Percentiles rank a stretch among this genome's conserved stretches.
These are phyloP conservation scores for Teratosphaeriaceae sp. DNA, from an alignment of 2,329 filamentous ascomycete genomes.

Conservation along the genomic window DNA sequence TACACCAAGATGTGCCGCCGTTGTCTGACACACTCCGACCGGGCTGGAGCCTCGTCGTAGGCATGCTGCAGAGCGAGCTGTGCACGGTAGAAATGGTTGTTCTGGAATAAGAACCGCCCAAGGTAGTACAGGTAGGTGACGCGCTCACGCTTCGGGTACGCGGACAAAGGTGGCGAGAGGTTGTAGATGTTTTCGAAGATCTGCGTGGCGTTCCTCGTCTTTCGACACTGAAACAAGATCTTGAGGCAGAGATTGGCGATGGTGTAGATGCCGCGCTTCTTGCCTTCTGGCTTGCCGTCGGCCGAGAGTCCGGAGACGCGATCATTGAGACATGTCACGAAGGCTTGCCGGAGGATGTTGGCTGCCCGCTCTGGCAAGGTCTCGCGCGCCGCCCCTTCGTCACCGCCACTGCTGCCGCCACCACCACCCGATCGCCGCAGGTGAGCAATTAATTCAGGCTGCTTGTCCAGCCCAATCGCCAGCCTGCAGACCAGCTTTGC, in stretches of 20 bases:
- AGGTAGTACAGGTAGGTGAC: constrained; percentile 95
- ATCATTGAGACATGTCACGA: constrained; percentile 83
- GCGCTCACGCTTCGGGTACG: constrained; percentile 79
- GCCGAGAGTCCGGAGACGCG: constrained; percentile 54
- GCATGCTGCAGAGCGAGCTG: constrained; percentile 69
- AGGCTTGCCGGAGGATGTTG: constrained; percentile 83
- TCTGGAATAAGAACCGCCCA: constrained; percentile 81
- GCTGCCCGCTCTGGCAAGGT: constrained; percentile 82
- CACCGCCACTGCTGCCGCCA: constrained; percentile 32
- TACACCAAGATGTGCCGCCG: constrained; percentile 75
- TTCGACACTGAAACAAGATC: constrained; percentile 79
- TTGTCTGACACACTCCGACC: constrained; percentile 52
- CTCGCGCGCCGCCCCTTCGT: constrained; percentile 60
- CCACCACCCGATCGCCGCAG: constrained; percentile 35
- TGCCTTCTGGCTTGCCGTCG: constrained; percentile 64
- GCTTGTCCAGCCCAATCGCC: constrained; percentile 75
- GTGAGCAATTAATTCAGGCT: constrained; percentile 67
- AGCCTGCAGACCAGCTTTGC: constrained; percentile 74
- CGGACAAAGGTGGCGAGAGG: constrained; percentile 70
- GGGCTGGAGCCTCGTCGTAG: constrained; percentile 63
- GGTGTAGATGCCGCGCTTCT: constrained; percentile 80
- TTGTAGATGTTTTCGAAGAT: constrained; percentile 84
- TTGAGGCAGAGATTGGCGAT: constrained; percentile 88
- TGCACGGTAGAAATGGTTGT: constrained; percentile 74
- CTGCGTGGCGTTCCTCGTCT: constrained; percentile 75